phyloP scores from a whole-genome alignment of 23 red algal genomes.

The Gracilaria gracilis region DNA sequence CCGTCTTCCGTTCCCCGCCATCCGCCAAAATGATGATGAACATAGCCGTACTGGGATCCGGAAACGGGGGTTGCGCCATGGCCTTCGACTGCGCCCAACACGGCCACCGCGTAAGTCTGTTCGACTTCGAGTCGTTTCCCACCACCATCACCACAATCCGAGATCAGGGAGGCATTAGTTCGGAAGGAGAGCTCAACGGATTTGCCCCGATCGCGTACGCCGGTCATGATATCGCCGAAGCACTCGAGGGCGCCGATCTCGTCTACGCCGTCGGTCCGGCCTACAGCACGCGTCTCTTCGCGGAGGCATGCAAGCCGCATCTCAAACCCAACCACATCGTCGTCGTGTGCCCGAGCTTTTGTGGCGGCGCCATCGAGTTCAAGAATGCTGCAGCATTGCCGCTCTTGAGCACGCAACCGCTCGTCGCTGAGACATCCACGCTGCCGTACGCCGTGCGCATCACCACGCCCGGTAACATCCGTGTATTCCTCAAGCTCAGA shows the following conservation, averaged over 20 bases:
- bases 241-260: not conserved
- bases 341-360: constrained; percentile 18
- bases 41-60: constrained; percentile 20
- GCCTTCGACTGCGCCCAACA: constrained; percentile 15
- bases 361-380: constrained; percentile 28
- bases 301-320: constrained; percentile 26
- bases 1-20: too few relatives aligned
- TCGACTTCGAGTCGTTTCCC: constrained; percentile 25
- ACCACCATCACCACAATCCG: not conserved
- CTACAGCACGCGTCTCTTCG: constrained; percentile 23
- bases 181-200: not conserved
- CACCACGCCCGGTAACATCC: not conserved
- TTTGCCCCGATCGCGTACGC: constrained; percentile 6
- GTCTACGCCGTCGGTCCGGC: constrained; percentile 27
- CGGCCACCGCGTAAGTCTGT: constrained; percentile 2
- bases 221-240: not conserved
- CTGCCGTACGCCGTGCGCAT: constrained; percentile 23
- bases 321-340: constrained; percentile 10
- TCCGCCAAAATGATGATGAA: not conserved
- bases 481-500: constrained; percentile 23
- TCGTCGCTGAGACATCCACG: constrained; percentile 26
- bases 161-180: not conserved
- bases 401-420: not conserved
- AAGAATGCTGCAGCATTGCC: not conserved
- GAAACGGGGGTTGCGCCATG: constrained; percentile 24